Base-by-base conservation (phyloP, 768 basidiomycete genomes). In the Naematelia encephala region DNA sequence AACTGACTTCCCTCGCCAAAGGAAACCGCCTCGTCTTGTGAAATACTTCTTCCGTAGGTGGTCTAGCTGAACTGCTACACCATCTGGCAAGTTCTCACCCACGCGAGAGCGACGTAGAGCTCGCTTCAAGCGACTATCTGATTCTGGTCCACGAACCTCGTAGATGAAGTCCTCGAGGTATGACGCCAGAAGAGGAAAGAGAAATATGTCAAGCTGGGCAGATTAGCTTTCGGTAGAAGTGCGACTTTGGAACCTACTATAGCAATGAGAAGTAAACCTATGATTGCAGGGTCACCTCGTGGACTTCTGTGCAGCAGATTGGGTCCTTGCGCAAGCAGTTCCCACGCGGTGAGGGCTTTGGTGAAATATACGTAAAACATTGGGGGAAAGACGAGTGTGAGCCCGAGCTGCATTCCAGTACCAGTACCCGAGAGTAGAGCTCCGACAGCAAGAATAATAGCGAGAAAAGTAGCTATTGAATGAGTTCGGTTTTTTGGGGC, bases 311-410 rank as follows among this genome's bases (percentile, higher is more conserved):
- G 78, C 23, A 86, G 56, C 5, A 82, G 72, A 64, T 86, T 81
- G 0, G 87, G 84, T 54, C 84, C 79, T 53, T 81, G 82, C 5
- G 48, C 14, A 23, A 25, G n/a, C 22, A 50, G 22, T 76, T 90
- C 88, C 66, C 82, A 89, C 12, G 86, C 86, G 54, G 83, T 82
- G 0, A 90, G 82, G 0, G 84, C 83, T 46, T 86, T 82, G 8
- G 85, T 82, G 5, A 84, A 84, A 66, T 89, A 89, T 21, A 88
- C 81, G 64, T 87, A 90, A 74, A 85, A 89, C 11, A 83, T 82
- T 1, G 89, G 87, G 0, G 89, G 89, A 67, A 89, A 89, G 22
- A 89, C 66, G 48, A 89, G 69, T 1, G 86, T 82, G 68, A 87
- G 86, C 23, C 89, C 75, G 61, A 85, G 82, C 19, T 85, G 83